Percentiles rank a stretch among this genome's conserved stretches.
phyloP scores from a whole-genome alignment of 2,329 filamentous ascomycete genomes.

The Taxawa tesnikishii region DNA sequence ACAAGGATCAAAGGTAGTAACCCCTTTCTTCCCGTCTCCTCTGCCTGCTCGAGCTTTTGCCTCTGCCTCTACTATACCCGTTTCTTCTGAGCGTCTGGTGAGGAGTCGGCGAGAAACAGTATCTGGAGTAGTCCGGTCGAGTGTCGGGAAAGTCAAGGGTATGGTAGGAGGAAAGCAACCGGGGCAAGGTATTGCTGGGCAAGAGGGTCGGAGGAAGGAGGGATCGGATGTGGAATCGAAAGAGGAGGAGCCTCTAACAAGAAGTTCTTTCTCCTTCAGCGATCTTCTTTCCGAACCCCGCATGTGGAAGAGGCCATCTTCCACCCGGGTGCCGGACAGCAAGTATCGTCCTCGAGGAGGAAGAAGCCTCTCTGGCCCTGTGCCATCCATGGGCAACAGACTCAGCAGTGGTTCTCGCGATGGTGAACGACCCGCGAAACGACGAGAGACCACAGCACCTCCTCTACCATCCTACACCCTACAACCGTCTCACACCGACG shows the following conservation, averaged over 20 bases:
- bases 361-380: constrained; percentile 17
- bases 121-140: background rate
- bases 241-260: constrained; percentile 19
- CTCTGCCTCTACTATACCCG: background rate
- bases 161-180: background rate
- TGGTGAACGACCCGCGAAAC: constrained; percentile 20
- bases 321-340: constrained; percentile 21
- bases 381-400: constrained; percentile 24
- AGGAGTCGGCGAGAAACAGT: background rate
- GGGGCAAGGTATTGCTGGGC: too few species aligned
- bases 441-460: constrained; percentile 22
- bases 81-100: background rate
- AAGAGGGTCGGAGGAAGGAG: background rate
- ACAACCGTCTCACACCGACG: too few species aligned
- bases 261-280: constrained; percentile 39
- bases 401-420: constrained; percentile 23
- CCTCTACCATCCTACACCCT: constrained; percentile 2
- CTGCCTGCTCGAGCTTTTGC: background rate
- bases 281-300: constrained; percentile 27
- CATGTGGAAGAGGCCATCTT: constrained; percentile 24
- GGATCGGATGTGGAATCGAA: background rate
- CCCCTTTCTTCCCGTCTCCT: background rate
- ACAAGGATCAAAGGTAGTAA: background rate
- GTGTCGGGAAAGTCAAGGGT: background rate
- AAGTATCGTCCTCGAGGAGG: constrained; percentile 15